Base-by-base conservation (phyloP, 306 rosid species). In the Quercus gilva region DNA sequence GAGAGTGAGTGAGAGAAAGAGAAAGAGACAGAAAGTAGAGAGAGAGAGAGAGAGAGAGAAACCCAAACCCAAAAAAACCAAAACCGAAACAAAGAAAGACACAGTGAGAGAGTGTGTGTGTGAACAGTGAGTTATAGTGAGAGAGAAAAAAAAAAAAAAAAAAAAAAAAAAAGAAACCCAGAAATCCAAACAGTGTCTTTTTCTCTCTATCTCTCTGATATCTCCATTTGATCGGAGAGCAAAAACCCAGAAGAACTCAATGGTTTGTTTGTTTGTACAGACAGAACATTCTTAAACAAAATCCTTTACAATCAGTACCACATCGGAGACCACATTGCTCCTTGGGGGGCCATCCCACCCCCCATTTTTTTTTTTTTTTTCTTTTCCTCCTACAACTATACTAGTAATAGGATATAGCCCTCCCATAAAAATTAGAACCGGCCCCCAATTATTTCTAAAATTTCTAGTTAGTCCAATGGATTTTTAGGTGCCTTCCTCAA, bases 211-310 rank as follows among this genome's bases (percentile, higher is more conserved):
- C 81, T 76, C 85, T 80, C n/a, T 67, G 33, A 23, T 79, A 69
- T 84, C 85, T 82, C 82, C 84, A 65, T 85, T 88, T 92, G 88
- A 91, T 95, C 92, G 88, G 84, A 37, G 11, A 37, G 45, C 11
- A 7, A 37, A 37, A 37, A 8, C 45, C 45, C 45, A 8, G 45
- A 37, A 37, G 45, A 37, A 8, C 45, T 37, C 11, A 37, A 7
- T 37, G 45, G 45, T 8, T 37, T 8, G 45, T 37, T 37, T 37
- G 45, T 7, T 37, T 37, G 45, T 37, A 37, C 45, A 37, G 45
- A 37, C 45, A 37, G 33, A 49, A 65, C 59, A 57, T 85, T 79
- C 63, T 61, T 7, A 67, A 23, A 41, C 73, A 69, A 60, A 19
- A 78, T 76, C 51, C 76, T 75, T 84, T 37, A 79, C 33, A 69